Base-by-base conservation (phyloP, 176 grass and related monocot species). In the Aegilops umbellulata region DNA sequence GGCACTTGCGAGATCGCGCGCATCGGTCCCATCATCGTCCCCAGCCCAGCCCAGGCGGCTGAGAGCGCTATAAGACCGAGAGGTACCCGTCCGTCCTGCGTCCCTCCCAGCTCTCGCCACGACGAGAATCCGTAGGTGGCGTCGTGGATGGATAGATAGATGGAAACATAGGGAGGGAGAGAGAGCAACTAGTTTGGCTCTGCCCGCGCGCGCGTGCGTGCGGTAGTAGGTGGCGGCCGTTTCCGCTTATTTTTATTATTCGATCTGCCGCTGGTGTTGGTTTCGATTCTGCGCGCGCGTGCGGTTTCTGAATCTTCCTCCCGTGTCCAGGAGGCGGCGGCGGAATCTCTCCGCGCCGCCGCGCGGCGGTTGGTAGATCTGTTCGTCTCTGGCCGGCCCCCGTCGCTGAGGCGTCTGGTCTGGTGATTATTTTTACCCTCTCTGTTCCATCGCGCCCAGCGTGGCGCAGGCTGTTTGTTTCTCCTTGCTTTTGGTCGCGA, bases 351-450 rank as follows among this genome's bases (percentile, higher is more conserved):
- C 76, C 27, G 84, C 85, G 51, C 74, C 31, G 66, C 66, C 71
- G 76, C 69, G 81, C 27, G 49, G 65, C 35, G 84, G 58, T 85
- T 41, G 86, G 69, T 91, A 91, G 89, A 91, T 91, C 90, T 91
- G 86, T 84, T 91, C 85, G 65, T 87, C 79, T 11, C 34, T 57
- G 66, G 3, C 31, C 22, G 17, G 20, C 69, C 62, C 62, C 20
- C 25, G 73, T 70, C 44, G 32, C 70, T 38, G 78, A 19, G 36
- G 35, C 31, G 63, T 46, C 12, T 42, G 65, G 34, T 58, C 77
- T 34, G n/a, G 35, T 22, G 24, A 30, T 80, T 74, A 29, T 44
- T 84, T 84, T 67, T 62, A 47, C 25, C 20, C 36, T 46, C 78
- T 78, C 73, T 90, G 89, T 83, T 83, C 34, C 68, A 73, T 63